Conservation (phyloP, 2,329 filamentous ascomycete genomes). For the Neonectria punicea region DNA sequence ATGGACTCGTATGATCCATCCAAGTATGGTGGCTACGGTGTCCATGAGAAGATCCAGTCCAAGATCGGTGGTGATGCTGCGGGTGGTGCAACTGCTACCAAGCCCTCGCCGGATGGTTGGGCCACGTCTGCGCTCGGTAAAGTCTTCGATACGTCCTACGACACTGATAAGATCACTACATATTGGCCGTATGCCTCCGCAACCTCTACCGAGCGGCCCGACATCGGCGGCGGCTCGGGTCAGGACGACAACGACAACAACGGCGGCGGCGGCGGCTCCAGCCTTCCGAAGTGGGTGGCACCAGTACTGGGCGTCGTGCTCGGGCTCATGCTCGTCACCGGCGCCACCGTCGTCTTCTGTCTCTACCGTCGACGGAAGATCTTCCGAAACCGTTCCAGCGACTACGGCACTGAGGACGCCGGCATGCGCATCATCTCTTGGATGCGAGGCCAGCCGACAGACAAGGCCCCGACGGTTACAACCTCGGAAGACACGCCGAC, state of each 20-base stretch:
- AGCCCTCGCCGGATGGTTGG: conserved; percentile 70
- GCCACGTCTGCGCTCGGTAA: conserved; percentile 56
- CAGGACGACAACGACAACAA: conserved; percentile 35
- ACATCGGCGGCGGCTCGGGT: conserved; percentile 13
- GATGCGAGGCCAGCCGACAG: conserved; percentile 58
- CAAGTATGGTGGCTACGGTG: conserved; percentile 71
- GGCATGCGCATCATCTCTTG: conserved; percentile 62
- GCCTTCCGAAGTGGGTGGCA: conserved; percentile 66
- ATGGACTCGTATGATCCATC: conserved; percentile 74
- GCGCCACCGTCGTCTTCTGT: conserved; percentile 60
- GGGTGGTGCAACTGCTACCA: conserved; percentile 76
- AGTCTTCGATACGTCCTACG: conserved; percentile 67
- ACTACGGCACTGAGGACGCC: conserved; percentile 57
- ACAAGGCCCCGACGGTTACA: conserved; percentile 58
- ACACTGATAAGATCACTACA: conserved; percentile 63
- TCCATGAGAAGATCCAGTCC: conserved; percentile 71
- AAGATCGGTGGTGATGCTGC: conserved; percentile 74
- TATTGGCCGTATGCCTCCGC: conserved; percentile 69
- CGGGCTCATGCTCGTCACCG: conserved; percentile 66
- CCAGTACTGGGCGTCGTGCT: conserved; percentile 72
- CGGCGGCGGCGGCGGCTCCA: conserved; percentile 45
- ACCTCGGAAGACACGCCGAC: conserved; percentile 54
- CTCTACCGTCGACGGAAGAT: conserved; percentile 62
- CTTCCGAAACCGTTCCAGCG: conserved; percentile 51
- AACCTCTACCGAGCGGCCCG: conserved; percentile 32